Percentiles rank a stretch among this genome's conserved stretches.
Evolutionary conservation across 2,329 filamentous ascomycete species (phyloP).

Genomic region (Aureobasidium zeae): DNA sequence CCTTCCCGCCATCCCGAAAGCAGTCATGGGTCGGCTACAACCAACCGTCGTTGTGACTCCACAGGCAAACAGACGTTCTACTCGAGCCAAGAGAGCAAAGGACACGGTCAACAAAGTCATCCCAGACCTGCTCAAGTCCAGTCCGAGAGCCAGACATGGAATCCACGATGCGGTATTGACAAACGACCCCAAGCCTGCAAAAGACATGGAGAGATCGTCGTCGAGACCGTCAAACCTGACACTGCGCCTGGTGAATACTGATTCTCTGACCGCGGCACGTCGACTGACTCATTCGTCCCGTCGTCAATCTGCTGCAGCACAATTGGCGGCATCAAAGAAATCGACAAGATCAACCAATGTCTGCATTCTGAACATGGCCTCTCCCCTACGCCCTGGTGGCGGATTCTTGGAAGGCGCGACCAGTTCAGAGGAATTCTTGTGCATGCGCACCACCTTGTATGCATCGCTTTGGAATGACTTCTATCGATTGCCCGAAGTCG

Average conservation of each 20-base stretch:
- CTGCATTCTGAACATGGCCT: conserved; percentile 56
- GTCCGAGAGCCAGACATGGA: conserved; percentile 47
- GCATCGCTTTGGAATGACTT: conserved; percentile 49
- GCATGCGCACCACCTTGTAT: conserved; percentile 51
- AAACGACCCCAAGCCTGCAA: conserved; percentile 29
- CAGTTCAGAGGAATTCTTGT: conserved; percentile 54
- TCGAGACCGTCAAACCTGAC: conserved; percentile 22
- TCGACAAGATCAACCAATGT: conserved; percentile 30
- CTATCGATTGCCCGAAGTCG: conserved; percentile 51
- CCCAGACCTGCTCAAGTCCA: conserved; percentile 45
- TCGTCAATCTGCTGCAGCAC: conserved; percentile 16
- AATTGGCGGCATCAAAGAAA: conserved; percentile 1
- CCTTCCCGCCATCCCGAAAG: background rate
- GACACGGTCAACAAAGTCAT: conserved; percentile 52
- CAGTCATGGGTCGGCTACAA: conserved; percentile 18
- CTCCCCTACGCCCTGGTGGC: conserved; percentile 51
- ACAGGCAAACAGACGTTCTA: conserved; percentile 19
- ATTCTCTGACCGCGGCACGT: conserved; percentile 46
- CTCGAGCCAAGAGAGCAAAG: conserved; percentile 45
- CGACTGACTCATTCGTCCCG: conserved; percentile 25
- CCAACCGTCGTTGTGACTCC: conserved; percentile 20
- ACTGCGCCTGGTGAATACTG: conserved; percentile 41
- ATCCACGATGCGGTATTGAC: conserved; percentile 45
- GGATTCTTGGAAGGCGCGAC: conserved; percentile 52
- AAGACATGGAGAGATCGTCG: conserved; percentile 8